These are phyloP conservation scores for Suillus ampliporus DNA, from an alignment of 768 basidiomycete genomes.

Conservation along the genomic window DNA sequence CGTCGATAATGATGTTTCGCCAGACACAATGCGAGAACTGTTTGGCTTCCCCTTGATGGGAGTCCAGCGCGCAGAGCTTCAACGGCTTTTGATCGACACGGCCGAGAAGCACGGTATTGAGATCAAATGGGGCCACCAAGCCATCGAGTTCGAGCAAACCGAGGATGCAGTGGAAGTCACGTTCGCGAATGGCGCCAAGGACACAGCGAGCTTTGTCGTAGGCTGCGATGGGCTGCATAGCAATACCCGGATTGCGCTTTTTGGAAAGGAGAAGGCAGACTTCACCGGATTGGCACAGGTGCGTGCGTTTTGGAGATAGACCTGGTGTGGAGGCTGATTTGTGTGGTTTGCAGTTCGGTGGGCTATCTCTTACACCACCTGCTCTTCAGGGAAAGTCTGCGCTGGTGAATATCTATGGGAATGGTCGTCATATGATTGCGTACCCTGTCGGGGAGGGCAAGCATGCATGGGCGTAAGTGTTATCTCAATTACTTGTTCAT, in stretches of 20 bases:
- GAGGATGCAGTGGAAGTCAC: conserved; percentile 33
- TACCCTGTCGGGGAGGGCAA: conserved; percentile 38
- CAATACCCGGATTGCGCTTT: conserved; percentile 42
- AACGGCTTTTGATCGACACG: conserved; percentile 35
- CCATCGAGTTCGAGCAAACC: conserved; percentile 39
- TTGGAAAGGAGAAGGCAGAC: conserved; percentile 41
- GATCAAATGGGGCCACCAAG: conserved; percentile 40
- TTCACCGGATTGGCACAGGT: conserved; percentile 49
- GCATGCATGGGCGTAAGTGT: conserved; percentile 45
- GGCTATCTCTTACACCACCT: conserved; percentile 35
- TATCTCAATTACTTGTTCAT: not conserved
- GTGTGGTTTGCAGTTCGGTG: conserved; percentile 37
- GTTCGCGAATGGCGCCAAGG: conserved; percentile 42
- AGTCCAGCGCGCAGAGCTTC: conserved; percentile 37
- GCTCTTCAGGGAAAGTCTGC: conserved; percentile 19
- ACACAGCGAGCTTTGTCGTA: conserved; percentile 45
- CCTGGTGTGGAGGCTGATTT: not conserved
- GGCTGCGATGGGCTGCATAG: conserved; percentile 54
- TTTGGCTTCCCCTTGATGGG: conserved; percentile 38
- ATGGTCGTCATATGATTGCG: conserved; percentile 43
- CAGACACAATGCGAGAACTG: conserved; percentile 18
- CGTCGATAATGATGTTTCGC: conserved; percentile 28
- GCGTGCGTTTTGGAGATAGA: conserved; percentile 6
- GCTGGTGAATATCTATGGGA: conserved; percentile 43
- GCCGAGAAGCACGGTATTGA: conserved; percentile 39